Evolutionary conservation across 83 land plant genomes (phyloP).

Genomic region (Picea abies): DNA sequence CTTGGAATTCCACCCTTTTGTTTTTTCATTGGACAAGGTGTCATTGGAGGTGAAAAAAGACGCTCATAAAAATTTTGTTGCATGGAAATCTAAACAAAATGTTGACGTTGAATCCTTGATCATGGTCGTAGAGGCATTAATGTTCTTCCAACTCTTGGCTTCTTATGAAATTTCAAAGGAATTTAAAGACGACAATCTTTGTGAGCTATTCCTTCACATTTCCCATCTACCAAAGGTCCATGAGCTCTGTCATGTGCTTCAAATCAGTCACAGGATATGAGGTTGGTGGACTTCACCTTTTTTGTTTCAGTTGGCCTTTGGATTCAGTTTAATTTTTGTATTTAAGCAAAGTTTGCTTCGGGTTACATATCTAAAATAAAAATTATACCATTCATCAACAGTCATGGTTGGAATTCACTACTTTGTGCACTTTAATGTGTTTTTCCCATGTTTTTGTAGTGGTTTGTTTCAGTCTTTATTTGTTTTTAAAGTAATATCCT

Average conservation of each 20-base stretch:
- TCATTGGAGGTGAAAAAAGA: slow-evolving; percentile 13
- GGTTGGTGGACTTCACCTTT: not conserved
- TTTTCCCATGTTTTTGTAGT: no score
- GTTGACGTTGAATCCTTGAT: not conserved
- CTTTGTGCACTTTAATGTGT: no score
- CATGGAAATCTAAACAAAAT: slow-evolving; percentile 32
- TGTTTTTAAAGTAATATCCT: no score
- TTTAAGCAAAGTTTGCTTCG: no score
- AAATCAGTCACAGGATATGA: slow-evolving; percentile 20
- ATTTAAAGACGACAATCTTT: slow-evolving; percentile 18
- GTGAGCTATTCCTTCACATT: slow-evolving; percentile 6
- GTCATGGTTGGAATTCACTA: no score
- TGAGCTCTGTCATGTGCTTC: slow-evolving; percentile 24
- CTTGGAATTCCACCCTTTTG: slow-evolving; percentile 27
- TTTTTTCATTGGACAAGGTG: not conserved
- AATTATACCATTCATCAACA: no score
- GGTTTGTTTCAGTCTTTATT: no score
- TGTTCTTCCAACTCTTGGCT: slow-evolving; percentile 40
- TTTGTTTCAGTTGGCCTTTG: no score
- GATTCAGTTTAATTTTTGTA: no score
- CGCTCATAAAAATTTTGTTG: slow-evolving; percentile 26
- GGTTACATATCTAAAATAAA: no score
- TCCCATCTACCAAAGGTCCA: slow-evolving; percentile 19
- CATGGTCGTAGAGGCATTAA: slow-evolving; percentile 8
- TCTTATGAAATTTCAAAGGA: slow-evolving; percentile 25